Evolutionary conservation across 495 filamentous ascomycete species (phyloP).

Genomic region (Xylaria bambusicola): DNA sequence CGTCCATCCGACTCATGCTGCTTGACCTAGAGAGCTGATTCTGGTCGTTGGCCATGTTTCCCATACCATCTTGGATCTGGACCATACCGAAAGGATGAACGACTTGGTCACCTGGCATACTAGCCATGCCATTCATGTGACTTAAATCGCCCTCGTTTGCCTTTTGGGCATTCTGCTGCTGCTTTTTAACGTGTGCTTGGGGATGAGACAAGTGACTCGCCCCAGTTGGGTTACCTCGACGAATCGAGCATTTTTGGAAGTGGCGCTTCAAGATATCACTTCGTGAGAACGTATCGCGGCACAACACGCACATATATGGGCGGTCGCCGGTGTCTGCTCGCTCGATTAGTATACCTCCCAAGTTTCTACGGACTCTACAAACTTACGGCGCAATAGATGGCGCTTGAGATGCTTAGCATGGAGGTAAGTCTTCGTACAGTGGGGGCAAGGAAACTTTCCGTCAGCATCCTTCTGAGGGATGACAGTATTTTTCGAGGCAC

Average conservation of each 20-base stretch:
- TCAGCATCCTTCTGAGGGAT: slow-evolving; percentile 92
- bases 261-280: slow-evolving; percentile 98
- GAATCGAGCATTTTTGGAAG: slow-evolving; percentile 96
- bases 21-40: slow-evolving; percentile 60
- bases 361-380: slow-evolving; percentile 15
- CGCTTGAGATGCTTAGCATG: slow-evolving; percentile 97
- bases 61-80: slow-evolving; percentile 48
- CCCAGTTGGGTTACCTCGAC: slow-evolving; percentile 91
- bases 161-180: slow-evolving; percentile 63
- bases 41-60: slow-evolving; percentile 54
- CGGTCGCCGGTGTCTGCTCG: slow-evolving; percentile 86
- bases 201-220: slow-evolving; percentile 90
- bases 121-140: slow-evolving; percentile 55
- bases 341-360: slow-evolving; percentile 24
- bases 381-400: slow-evolving; percentile 92
- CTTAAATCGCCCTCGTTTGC: slow-evolving; percentile 51
- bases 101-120: slow-evolving; percentile 53
- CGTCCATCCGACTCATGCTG: slow-evolving; percentile 57
- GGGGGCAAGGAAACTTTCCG: slow-evolving; percentile 94
- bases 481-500: slow-evolving; percentile 71
- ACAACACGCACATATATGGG: slow-evolving; percentile 94
- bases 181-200: slow-evolving; percentile 81
- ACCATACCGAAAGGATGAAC: slow-evolving; percentile 53
- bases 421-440: slow-evolving; percentile 96
- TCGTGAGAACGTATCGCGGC: slow-evolving; percentile 97